Evolutionary conservation across 2,329 filamentous ascomycete species (phyloP).

Genomic region (Metarhizium guizhouense): DNA sequence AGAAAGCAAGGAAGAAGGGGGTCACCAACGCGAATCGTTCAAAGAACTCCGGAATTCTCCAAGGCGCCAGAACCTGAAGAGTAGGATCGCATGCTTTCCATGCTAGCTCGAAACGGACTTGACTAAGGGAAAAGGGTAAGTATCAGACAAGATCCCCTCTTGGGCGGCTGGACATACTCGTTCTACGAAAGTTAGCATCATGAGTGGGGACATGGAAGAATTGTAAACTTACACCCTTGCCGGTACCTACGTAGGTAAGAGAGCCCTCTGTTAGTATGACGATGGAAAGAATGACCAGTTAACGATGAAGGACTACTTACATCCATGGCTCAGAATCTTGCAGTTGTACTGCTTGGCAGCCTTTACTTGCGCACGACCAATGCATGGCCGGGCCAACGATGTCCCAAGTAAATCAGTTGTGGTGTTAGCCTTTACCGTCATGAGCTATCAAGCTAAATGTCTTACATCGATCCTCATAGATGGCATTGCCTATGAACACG

Average conservation of each 20-base stretch:
- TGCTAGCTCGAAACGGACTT: not conserved
- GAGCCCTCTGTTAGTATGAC: not conserved
- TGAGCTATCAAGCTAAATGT: no score
- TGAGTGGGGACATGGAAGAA: not conserved
- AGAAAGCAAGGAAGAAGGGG: not conserved
- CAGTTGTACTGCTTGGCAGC: constrained; percentile 25
- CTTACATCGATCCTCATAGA: constrained; percentile 54
- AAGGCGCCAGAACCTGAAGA: not conserved
- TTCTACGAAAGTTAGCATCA: not conserved
- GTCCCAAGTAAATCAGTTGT: constrained; percentile 30
- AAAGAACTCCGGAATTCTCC: not conserved
- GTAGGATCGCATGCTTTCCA: not conserved
- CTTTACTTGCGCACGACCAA: constrained; percentile 52
- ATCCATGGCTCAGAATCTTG: constrained; percentile 35
- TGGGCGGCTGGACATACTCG: not conserved
- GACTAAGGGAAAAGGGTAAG: not conserved
- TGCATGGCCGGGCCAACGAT: constrained; percentile 54
- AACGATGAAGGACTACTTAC: constrained; percentile 14
- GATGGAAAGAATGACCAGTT: not conserved
- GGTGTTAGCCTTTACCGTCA: no score
- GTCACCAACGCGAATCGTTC: not conserved
- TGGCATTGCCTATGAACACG: constrained; percentile 30
- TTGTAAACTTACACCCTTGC: not conserved
- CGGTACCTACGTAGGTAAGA: not conserved
- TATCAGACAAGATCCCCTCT: not conserved